Evolutionary conservation across 129 eudicot genomes (phyloP), one percentile per base, ranked within the genome.

Genomic region (Apium graveolens): DNA sequence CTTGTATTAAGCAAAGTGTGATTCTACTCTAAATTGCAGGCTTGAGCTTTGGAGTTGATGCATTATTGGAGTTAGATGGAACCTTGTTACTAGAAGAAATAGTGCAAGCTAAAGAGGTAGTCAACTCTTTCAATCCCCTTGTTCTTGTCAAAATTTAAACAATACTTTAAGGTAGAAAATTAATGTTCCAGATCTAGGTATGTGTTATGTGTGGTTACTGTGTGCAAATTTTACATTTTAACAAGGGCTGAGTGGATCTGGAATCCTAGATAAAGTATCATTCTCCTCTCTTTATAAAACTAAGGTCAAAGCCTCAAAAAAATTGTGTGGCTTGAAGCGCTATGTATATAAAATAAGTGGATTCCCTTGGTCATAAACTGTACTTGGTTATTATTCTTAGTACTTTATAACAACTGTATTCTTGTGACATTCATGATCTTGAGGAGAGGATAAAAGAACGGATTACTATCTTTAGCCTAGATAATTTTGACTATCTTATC

Each of bases 71-170:
- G 68, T 87, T 91, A 84, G 97, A 95, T 83, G 98, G 92, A 78
- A 91, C 97, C 13, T 80, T 90, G 76, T 81, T 90, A 79, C 90
- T 91, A 70, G 98, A 95, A 72, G 98, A 91, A 86, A 84, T 91
- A 76, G 88, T 88, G 78, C 97, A 95, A 85, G 96, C 97, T 1
- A 95, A 88, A 77, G 96, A 95, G 98, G 98, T 94, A 34, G 51
- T 45, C 32, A 55, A 32, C 53, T 46, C 49, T 80, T 78, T 39
- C 10, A 34, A 5, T 34, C 42, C 80, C 45, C 31, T 83, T 42
- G 45, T 20, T n/a, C n/a, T n/a, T 55, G 70, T 26, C 8, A 42
- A 18, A 26, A 76, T 72, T 73, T 73, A 62, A 55, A 70, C 63
- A 32, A 69, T 53, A 8, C 44, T 21, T 60, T 4, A 29, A 60